Conservation (phyloP, 2,329 filamentous ascomycete genomes). For the Aaosphaeria pasadenensis region DNA sequence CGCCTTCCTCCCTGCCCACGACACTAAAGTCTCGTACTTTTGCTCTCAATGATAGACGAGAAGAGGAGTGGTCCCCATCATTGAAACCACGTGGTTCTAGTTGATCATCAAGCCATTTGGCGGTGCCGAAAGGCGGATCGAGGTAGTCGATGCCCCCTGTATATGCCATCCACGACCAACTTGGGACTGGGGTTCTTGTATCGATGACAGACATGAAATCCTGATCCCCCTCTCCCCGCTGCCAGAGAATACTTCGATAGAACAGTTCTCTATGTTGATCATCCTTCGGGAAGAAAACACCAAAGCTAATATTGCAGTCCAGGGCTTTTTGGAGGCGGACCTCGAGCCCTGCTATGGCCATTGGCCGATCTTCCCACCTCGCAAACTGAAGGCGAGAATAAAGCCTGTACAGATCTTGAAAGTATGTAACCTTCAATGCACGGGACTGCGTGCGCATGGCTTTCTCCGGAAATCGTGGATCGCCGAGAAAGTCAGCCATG, state of each 20-base stretch:
- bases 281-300: neutral
- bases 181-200: neutral
- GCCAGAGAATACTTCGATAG: neutral
- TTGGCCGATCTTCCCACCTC: conserved; percentile 1
- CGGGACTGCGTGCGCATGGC: neutral
- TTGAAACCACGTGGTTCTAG: conserved; percentile 5
- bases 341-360: conserved; percentile 6
- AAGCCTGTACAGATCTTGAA: conserved; percentile 3
- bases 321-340: conserved; percentile 2
- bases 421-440: conserved; percentile 1
- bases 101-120: conserved; percentile 9
- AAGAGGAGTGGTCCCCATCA: neutral
- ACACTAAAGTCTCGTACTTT: conserved; percentile 8
- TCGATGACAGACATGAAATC: conserved; percentile 2
- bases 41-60: conserved; percentile 6
- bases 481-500: conserved; percentile 3
- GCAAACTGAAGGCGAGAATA: conserved; percentile 4
- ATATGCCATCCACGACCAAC: conserved; percentile 19
- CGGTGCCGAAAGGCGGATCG: conserved; percentile 2
- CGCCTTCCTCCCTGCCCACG: conserved; percentile 4
- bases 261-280: neutral
- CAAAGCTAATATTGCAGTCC: conserved; percentile 1
- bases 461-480: conserved; percentile 5
- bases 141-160: conserved; percentile 15
- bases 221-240: conserved; percentile 1